Conservation (phyloP, 129 eudicot species). For the Escallonia rubra region DNA sequence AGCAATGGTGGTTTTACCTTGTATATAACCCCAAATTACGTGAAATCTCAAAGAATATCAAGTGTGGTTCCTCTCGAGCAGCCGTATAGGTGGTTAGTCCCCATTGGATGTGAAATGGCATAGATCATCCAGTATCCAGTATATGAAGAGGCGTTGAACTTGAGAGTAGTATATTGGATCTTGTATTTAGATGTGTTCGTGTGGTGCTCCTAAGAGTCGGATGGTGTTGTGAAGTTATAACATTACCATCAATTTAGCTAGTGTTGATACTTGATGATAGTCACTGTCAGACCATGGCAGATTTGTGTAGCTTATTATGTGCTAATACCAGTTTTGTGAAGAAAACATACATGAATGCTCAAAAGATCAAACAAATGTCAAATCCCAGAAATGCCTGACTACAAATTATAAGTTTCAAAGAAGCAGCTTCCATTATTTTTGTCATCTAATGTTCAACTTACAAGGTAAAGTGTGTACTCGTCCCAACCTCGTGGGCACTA, state of each 20-base stretch:
- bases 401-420: background rate
- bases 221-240: too few species aligned
- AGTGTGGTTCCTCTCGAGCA: background rate
- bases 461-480: slow-evolving; percentile 28
- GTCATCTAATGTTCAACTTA: slow-evolving; percentile 27
- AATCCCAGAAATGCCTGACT: background rate
- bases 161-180: too few species aligned
- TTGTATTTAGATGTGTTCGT: too few species aligned
- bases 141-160: too few species aligned
- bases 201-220: too few species aligned
- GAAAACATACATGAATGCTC: background rate
- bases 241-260: too few species aligned
- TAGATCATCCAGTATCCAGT: too few species aligned
- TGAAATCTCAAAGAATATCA: background rate
- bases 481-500: slow-evolving; percentile 22
- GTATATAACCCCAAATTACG: background rate
- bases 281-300: too few species aligned
- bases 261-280: too few species aligned
- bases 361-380: slow-evolving; percentile 3
- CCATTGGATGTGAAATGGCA: background rate
- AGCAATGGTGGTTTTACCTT: background rate
- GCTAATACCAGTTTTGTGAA: too few species aligned
- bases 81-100: background rate
- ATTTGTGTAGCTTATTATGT: too few species aligned
- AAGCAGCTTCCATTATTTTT: slow-evolving; percentile 26